Evolutionary conservation across 140 eudicot genomes (phyloP), one percentile per base, ranked within the genome.

Genomic region (Flaveria floridana): DNA sequence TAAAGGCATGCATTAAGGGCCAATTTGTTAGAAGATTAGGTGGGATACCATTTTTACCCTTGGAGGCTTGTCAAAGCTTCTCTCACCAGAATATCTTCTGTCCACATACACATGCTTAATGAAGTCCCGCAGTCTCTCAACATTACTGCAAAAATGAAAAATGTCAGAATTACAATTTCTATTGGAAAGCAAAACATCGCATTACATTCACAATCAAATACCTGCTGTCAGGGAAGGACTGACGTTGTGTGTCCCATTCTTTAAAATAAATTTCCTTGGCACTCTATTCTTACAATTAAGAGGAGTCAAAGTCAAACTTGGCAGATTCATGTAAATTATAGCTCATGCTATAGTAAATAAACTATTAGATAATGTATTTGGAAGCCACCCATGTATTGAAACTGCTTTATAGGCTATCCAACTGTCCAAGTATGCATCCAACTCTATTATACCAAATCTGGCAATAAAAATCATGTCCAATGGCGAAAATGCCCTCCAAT

Each of bases 51-150:
- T 70, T 71, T 83, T 86, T 18, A 74, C 85, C 79, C 88, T 90
- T 16, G 89, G 81, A 71, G 88, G 96, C 78, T 85, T 85, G 46
- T 86, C 93, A 65, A 48, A 66, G 75, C 78, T 82, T 85, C 87
- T 88, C 56, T 81, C 93, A 59, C 97, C 98, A 56, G 88, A 82
- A 65, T 83, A 93, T 93, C 83, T 87, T 78, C 92, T 90, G 80
- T 93, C 96, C 73, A 87, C 90, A 68, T 90, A 93, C 57, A 88
- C 93, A 81, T 90, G 95, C 85, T 82, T 93, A 63, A 93, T 93
- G 68, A 93, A 93, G 73, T 86, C 88, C 41, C 97, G 93, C 52
- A 93, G 87, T 78, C 82, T 85, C 55, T 87, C 91, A 25, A 88
- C 83, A 79, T 90, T 90, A 77, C 98, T 92, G 90, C n/a, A 79